Conservation (phyloP, 257 asterid species). For the Gynochthodes officinalis region DNA sequence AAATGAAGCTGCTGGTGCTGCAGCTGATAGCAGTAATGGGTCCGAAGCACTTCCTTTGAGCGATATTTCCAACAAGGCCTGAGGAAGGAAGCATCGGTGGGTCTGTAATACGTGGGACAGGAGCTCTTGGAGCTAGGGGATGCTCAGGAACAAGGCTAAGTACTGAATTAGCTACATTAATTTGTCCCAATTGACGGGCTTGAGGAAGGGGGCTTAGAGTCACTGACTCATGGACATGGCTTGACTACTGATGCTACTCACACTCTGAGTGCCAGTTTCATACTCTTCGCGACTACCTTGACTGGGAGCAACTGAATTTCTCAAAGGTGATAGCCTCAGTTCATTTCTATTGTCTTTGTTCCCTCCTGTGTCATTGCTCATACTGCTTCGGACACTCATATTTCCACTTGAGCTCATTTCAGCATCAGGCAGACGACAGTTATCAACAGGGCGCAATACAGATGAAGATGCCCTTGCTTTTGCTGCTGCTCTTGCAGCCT, state of each 20-base stretch:
- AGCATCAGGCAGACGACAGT: slow-evolving; percentile 55
- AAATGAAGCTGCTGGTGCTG: slow-evolving; percentile 48
- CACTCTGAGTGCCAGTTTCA: slow-evolving; percentile 81
- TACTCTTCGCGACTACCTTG: slow-evolving; percentile 83
- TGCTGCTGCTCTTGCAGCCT: slow-evolving; percentile 94
- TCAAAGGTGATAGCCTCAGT: slow-evolving; percentile 39
- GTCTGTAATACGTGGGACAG: slow-evolving; percentile 28
- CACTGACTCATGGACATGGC: slow-evolving; percentile 73
- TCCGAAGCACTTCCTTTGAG: slow-evolving; percentile 47
- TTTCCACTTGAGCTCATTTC: slow-evolving; percentile 91
- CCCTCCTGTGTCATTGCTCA: slow-evolving; percentile 77
- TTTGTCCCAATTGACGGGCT: slow-evolving; percentile 36
- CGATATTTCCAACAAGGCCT: slow-evolving; percentile 48
- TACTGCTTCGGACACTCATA: slow-evolving; percentile 72
- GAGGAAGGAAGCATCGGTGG: slow-evolving; percentile 33
- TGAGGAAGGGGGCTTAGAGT: slow-evolving; percentile 90
- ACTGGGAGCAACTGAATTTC: slow-evolving; percentile 66
- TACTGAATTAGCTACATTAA: slow-evolving; percentile 23
- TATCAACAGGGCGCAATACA: slow-evolving; percentile 81
- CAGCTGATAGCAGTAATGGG: slow-evolving; percentile 39
- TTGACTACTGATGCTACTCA: slow-evolving; percentile 90
- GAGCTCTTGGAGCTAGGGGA: slow-evolving; percentile 31
- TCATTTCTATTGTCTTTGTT: slow-evolving; percentile 51
- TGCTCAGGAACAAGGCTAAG: slow-evolving; percentile 29
- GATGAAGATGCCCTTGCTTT: slow-evolving; percentile 98